Percentiles rank a stretch among this genome's conserved stretches.
Conservation (phyloP, 352 stramenopile species). For the Peronospora belbahrii region DNA sequence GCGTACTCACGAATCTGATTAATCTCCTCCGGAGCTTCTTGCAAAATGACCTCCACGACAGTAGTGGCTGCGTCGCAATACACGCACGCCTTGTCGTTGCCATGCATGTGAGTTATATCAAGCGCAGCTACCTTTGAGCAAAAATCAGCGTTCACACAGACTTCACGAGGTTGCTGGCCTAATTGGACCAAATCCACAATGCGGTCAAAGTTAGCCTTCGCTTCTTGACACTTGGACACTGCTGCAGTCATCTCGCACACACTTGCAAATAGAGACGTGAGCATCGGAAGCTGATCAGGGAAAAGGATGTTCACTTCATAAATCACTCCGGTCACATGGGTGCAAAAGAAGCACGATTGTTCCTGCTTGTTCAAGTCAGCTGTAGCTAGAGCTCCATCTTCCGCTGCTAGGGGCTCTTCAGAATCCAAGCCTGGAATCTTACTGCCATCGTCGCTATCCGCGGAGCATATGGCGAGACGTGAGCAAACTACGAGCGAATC, state of each 20-base stretch:
- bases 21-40: slow-evolving; percentile 39
- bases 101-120: slow-evolving; percentile 1
- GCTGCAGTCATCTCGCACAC: slow-evolving; percentile 35
- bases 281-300: slow-evolving; percentile 30
- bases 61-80: slow-evolving; percentile 56
- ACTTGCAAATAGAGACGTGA: slow-evolving; percentile 35
- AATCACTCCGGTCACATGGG: slow-evolving; percentile 31
- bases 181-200: slow-evolving; percentile 49
- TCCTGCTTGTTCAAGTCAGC: slow-evolving; percentile 4
- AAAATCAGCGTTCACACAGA: slow-evolving; percentile 36
- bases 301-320: slow-evolving; percentile 33
- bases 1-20: slow-evolving; percentile 40
- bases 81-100: slow-evolving; percentile 36
- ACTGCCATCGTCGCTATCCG: slow-evolving; percentile 10
- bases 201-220: slow-evolving; percentile 47
- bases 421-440: slow-evolving; percentile 1
- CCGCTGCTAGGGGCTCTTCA: slow-evolving; percentile 3
- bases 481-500: slow-evolving; percentile 51
- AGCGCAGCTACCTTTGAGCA: slow-evolving; percentile 20
- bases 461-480: slow-evolving; percentile 54
- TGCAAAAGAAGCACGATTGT: slow-evolving; percentile 43
- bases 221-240: slow-evolving; percentile 39
- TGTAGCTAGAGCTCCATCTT: slow-evolving; percentile 9
- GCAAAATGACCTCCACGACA: slow-evolving; percentile 35
- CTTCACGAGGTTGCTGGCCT: slow-evolving; percentile 33